A percentile compares a stretch with the other conserved stretches of the same genome.
These are phyloP conservation scores for Salix viminalis DNA, from an alignment of 345 rosid genomes.

Conservation along the genomic window DNA sequence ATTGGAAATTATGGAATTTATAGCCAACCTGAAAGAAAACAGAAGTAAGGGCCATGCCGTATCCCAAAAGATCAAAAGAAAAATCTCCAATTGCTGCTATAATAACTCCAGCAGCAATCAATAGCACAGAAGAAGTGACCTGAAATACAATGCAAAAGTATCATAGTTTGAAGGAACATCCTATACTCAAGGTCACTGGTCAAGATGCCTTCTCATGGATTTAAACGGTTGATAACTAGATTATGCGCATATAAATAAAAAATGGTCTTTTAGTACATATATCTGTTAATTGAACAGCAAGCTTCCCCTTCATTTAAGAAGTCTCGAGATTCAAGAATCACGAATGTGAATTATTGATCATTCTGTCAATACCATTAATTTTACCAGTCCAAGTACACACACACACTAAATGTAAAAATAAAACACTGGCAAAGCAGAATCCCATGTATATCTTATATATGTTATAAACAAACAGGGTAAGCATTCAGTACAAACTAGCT, in stretches of 20 bases:
- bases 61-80: slow-evolving; percentile 82
- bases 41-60: slow-evolving; percentile 86
- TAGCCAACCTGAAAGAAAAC: slow-evolving; percentile 77
- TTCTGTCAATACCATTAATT: not conserved
- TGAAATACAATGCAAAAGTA: slow-evolving; percentile 34
- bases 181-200: not conserved
- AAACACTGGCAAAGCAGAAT: not conserved
- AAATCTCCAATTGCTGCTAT: slow-evolving; percentile 95
- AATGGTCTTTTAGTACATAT: not conserved
- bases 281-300: not conserved
- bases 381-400: not conserved
- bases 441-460: not conserved
- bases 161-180: not conserved
- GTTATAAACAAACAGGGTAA: not conserved
- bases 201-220: slow-evolving; percentile 1
- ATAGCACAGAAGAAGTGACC: slow-evolving; percentile 79
- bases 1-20: slow-evolving; percentile 2
- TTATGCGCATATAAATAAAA: not conserved
- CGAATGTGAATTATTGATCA: not conserved
- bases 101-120: slow-evolving; percentile 79
- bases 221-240: not conserved
- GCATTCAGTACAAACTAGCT: not conserved
- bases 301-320: not conserved
- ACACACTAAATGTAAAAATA: not conserved
- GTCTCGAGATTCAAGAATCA: not conserved